Evolutionary conservation across 78 protist genomes (phyloP), one percentile per base, ranked within the genome.

Genomic region (Polysphondylium violaceum): DNA sequence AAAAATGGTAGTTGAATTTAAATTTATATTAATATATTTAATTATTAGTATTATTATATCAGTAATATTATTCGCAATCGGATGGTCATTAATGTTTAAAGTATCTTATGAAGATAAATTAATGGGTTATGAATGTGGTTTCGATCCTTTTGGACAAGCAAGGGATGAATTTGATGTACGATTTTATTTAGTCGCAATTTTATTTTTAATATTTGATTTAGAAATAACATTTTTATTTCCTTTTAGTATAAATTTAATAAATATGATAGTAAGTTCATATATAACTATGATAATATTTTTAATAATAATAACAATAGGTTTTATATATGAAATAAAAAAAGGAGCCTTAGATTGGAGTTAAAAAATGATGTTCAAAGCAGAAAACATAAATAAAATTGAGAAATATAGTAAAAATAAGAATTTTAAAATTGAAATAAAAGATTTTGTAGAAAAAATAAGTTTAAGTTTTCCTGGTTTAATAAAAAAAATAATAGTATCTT

Each of bases 261-360:
- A 33, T n/a, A 65, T 65, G 50, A 74, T 21, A 14, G 76, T 76
- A 35, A 29, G 29, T 8, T 44, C 72, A 6, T 71, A 76, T 69
- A 33, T 27, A 19, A 8, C 23, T 21, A 71, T 69, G 76, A 8
- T 76, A 21, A 74, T 31, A 0, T 76, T 76, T 40, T 44, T 69
- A 35, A 40, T 76, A 14, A 33, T 76, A 14, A 76, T 71, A 76
- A 71, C 76, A 19, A 76, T 76, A 0, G 76, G 69, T 44, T 76
- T 60, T 40, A 71, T 76, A 12, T 76, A 76, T 76, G 81, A 60
- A 76, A 29, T 44, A 16, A 60, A 76, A 76, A 76, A 68, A 11
- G 69, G 86, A 7, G 86, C 69, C 1, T 68, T 76, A 40, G 86
- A 76, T 76, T 76, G 81, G 69, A 53, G 61, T 31, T 76, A 60